Evolutionary conservation across 495 filamentous ascomycete species (phyloP), one percentile per base, ranked within the genome.

Genomic region (Lasiosphaeria miniovina): DNA sequence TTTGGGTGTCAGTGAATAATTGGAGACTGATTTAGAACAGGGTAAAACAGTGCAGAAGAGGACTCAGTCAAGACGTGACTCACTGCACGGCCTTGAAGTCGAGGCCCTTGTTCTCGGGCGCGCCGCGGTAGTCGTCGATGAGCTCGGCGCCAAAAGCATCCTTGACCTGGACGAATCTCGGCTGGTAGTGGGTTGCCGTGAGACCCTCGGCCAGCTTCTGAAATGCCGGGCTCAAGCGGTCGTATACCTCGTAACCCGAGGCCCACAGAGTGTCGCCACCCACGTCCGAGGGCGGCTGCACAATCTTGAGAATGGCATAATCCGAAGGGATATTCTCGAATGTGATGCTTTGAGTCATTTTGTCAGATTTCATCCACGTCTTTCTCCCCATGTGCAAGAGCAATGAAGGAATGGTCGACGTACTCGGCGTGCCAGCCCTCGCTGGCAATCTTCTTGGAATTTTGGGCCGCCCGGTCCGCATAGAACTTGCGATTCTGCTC

Each of bases 181-280:
- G 80, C 54, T 85, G 82, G 10, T 78, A 75, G 61, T 86, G 87
- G 0, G 86, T 90, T 11, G 81, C 86, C 0, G 85, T 88, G 15
- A 92, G 70, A 3, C 72, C 61, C 56, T 91, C 87, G 15, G 89
- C 77, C 59, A 89, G 85, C 60, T 78, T 78, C 65, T 84, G 84
- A 65, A 86, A 81, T 0, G 83, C 74, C 6, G 81, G 67, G 0
- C 84, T 87, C 40, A 90, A 69, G 7, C 86, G 83, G 66, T 90
- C 88, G 64, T 87, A 91, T 4, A 86, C 76, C 60, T 90, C 88
- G 60, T 89, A 90, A 1, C 84, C 86, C 0, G 80, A 84, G 4
- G 85, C 87, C 85, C 84, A 89, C 4, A 90, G 76, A 3, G 83
- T 86, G 65, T 86, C 87, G 31, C 87, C 87, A 6, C 87, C 87